Evolutionary conservation across 2,329 filamentous ascomycete genomes (phyloP).

Genomic region (Diplocarpon rosae): DNA sequence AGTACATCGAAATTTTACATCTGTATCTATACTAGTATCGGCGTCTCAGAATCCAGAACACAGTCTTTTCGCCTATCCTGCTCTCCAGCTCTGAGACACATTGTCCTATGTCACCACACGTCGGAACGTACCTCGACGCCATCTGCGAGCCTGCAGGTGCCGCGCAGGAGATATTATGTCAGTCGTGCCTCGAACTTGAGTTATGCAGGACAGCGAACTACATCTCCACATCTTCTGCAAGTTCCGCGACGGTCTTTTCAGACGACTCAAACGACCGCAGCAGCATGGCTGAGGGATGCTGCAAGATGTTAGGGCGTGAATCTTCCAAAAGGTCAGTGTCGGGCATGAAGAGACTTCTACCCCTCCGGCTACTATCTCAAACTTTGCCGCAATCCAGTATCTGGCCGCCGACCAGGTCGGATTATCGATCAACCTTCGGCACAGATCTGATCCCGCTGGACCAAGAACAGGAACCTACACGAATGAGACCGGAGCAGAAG

Average conservation of each 20-base stretch:
- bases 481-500: not conserved
- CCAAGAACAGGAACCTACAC: not conserved
- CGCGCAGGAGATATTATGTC: conserved; percentile 10
- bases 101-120: conserved; percentile 1
- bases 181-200: conserved; percentile 3
- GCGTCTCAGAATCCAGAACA: not conserved
- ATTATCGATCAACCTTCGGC: conserved; percentile 10
- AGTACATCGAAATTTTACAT: no score
- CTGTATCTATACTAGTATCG: no score
- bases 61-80: conserved; percentile 4
- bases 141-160: conserved; percentile 6
- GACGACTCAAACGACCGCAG: not conserved
- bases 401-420: conserved; percentile 6
- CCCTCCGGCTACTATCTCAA: conserved; percentile 17
- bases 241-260: not conserved
- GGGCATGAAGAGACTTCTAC: conserved; percentile 20
- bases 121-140: conserved; percentile 1
- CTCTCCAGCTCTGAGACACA: conserved; percentile 9
- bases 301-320: not conserved
- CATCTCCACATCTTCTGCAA: conserved; percentile 1
- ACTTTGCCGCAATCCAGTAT: conserved; percentile 4
- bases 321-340: conserved; percentile 17
- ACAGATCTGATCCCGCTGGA: not conserved
- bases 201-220: not conserved
- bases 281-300: not conserved